Evolutionary conservation across 192 early-diverging fungal genomes (phyloP).

Genomic region (Coemansia sp.): DNA sequence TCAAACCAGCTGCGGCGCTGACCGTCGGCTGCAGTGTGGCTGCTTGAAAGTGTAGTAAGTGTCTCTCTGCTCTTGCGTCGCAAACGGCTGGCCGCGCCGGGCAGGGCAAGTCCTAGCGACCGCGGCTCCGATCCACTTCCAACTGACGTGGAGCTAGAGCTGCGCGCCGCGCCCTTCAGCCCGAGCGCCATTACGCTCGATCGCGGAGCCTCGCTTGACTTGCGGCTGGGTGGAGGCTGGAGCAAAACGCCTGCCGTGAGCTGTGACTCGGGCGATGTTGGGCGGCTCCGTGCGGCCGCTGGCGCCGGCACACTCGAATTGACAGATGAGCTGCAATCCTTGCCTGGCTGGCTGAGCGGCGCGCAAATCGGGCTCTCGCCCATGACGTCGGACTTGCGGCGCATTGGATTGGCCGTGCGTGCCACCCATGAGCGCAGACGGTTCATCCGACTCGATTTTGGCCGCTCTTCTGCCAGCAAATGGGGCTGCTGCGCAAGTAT

Average conservation of each 20-base stretch:
- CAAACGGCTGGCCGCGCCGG: conserved; percentile 20
- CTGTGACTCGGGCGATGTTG: conserved; percentile 18
- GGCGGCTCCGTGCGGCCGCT: background rate
- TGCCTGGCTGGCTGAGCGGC: background rate
- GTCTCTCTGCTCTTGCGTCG: conserved; percentile 44
- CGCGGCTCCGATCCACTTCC: conserved; percentile 26
- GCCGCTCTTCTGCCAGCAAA: conserved; percentile 23
- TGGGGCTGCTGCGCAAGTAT: conserved; percentile 3
- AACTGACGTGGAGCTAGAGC: conserved; percentile 8
- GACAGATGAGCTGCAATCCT: conserved; percentile 3
- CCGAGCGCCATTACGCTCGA: background rate
- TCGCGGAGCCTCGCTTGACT: conserved; percentile 1
- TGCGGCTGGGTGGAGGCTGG: conserved; percentile 5
- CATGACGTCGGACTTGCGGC: conserved; percentile 44
- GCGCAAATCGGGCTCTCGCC: conserved; percentile 9
- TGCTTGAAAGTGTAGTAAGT: conserved; percentile 21
- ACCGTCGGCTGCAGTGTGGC: conserved; percentile 10
- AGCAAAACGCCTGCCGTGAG: background rate
- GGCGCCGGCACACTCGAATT: background rate
- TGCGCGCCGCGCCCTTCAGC: conserved; percentile 8
- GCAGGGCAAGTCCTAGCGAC: conserved; percentile 16
- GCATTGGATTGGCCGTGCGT: conserved; percentile 47
- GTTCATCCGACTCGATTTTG: conserved; percentile 47
- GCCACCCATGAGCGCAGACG: conserved; percentile 50
- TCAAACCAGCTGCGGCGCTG: conserved; percentile 35